Conservation (phyloP, 768 basidiomycete genomes). For the Macrolepiota albuminosa region DNA sequence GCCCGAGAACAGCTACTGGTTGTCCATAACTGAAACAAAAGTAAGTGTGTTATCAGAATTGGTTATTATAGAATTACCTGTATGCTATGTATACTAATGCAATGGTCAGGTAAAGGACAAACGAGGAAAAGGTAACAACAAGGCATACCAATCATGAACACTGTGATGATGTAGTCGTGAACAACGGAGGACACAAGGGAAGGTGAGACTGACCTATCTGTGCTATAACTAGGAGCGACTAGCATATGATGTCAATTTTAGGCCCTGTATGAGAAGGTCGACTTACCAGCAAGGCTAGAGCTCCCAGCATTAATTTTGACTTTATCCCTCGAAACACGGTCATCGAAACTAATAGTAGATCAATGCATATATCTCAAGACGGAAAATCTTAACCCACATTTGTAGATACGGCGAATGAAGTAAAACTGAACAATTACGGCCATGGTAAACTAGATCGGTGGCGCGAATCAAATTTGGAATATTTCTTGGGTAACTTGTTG, state of each 20-base stretch:
- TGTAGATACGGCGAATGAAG: slow-evolving; percentile 3
- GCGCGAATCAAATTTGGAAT: neutral
- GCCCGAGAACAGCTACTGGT: neutral
- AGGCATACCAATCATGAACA: neutral
- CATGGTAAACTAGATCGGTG: neutral
- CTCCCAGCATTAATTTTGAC: neutral
- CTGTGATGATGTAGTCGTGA: neutral
- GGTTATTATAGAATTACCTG: neutral
- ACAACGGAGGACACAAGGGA: neutral
- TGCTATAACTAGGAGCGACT: neutral
- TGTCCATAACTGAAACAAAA: neutral
- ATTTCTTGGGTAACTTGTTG: neutral
- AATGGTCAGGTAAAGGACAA: neutral
- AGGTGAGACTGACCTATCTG: neutral
- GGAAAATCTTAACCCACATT: neutral
- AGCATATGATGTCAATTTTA: neutral
- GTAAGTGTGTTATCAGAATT: neutral
- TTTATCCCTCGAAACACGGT: neutral
- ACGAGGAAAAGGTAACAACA: too few relatives aligned
- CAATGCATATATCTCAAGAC: neutral
- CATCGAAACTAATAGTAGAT: neutral
- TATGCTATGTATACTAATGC: neutral
- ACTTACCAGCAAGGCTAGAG: neutral
- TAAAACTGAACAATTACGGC: neutral
- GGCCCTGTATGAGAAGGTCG: neutral